Conservation (phyloP, 208 protist genomes). For the Leishmania major region DNA sequence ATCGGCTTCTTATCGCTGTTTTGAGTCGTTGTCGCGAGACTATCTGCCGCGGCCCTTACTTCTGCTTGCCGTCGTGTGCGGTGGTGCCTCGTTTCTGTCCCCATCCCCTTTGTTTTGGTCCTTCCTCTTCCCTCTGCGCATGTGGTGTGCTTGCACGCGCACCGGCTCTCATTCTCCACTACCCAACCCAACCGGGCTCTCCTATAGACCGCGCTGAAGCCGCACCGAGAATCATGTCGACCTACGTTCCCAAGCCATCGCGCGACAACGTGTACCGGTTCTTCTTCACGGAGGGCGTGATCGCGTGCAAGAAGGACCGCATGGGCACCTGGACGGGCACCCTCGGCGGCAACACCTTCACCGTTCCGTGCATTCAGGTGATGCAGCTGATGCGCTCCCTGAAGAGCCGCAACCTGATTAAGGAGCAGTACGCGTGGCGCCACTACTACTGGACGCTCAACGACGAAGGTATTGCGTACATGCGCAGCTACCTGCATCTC, state of each 20-base stretch:
- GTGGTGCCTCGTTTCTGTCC: not conserved
- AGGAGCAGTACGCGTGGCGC: constrained; percentile 94
- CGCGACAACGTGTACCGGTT: constrained; percentile 93
- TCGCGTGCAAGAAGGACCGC: constrained; percentile 92
- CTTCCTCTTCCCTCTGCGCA: not conserved
- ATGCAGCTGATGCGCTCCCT: constrained; percentile 92
- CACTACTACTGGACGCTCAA: constrained; percentile 96
- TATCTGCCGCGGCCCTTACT: not conserved
- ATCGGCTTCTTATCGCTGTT: not conserved
- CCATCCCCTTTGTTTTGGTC: not conserved
- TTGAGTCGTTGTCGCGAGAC: not conserved
- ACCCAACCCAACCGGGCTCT: not conserved
- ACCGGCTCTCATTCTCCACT: not conserved
- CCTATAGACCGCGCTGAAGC: not conserved
- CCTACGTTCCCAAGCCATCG: constrained; percentile 77
- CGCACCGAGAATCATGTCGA: not conserved
- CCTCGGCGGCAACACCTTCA: constrained; percentile 81
- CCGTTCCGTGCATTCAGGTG: constrained; percentile 78
- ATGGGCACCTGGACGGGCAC: constrained; percentile 85
- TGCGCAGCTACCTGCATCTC: constrained; percentile 94
- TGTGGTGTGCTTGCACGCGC: not conserved
- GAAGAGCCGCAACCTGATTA: constrained; percentile 91
- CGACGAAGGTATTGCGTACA: constrained; percentile 92
- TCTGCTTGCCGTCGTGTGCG: not conserved
- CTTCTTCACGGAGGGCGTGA: constrained; percentile 92